Evolutionary conservation across 257 asterid genomes (phyloP).

Genomic region (Penstemon davidsonii): DNA sequence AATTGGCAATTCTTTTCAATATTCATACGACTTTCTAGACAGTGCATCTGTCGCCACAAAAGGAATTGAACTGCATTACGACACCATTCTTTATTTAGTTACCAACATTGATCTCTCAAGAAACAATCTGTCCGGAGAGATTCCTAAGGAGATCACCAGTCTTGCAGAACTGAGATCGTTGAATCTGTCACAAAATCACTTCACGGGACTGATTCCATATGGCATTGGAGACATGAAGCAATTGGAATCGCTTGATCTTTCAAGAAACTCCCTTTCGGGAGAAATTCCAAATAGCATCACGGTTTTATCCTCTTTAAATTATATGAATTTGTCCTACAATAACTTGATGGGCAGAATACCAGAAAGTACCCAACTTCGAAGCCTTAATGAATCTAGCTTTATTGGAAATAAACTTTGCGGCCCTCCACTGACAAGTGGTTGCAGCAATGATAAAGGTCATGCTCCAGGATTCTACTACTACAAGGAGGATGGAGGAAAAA

Average conservation of each 20-base stretch:
- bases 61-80: slow-evolving; percentile 17
- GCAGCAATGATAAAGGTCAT: slow-evolving; percentile 8
- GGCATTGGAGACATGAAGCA: slow-evolving; percentile 34
- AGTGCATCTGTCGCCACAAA: slow-evolving; percentile 32
- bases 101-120: slow-evolving; percentile 32
- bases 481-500: neutral
- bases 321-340: slow-evolving; percentile 34
- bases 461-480: neutral
- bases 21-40: slow-evolving; percentile 21
- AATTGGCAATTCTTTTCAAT: neutral
- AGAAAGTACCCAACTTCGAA: slow-evolving; percentile 24
- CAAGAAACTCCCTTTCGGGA: slow-evolving; percentile 34
- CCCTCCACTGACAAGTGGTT: slow-evolving; percentile 23
- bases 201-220: slow-evolving; percentile 27
- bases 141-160: slow-evolving; percentile 34
- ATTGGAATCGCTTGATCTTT: slow-evolving; percentile 37
- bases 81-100: slow-evolving; percentile 25
- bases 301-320: slow-evolving; percentile 4
- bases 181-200: slow-evolving; percentile 31
- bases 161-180: slow-evolving; percentile 32
- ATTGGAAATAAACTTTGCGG: slow-evolving; percentile 35
- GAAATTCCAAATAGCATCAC: slow-evolving; percentile 32
- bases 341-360: slow-evolving; percentile 36
- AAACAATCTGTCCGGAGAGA: slow-evolving; percentile 34
- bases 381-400: slow-evolving; percentile 23